A percentile compares a stretch with the other conserved stretches of the same genome.
phyloP scores from a whole-genome alignment of 345 rosid species.

The Hibiscus mutabilis region DNA sequence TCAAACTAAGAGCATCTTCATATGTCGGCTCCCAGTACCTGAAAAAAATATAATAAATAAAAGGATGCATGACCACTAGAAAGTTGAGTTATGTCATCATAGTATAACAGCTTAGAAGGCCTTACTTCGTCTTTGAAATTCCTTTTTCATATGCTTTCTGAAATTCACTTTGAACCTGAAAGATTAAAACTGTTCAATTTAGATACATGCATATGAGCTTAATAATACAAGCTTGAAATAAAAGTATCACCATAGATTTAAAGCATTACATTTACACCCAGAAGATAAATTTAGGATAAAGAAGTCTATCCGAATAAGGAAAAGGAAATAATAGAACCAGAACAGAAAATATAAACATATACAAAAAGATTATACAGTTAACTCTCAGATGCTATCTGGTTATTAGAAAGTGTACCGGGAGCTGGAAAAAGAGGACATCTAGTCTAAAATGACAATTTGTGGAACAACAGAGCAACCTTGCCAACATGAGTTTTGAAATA shows the following conservation, averaged over 20 bases:
- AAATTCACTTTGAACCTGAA: constrained; percentile 96
- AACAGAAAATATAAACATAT: neutral
- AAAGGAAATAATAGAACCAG: neutral
- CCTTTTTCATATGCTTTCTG: constrained; percentile 90
- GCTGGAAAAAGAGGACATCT: neutral
- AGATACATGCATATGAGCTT: neutral
- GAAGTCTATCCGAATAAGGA: neutral
- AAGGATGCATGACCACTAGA: constrained; percentile 10
- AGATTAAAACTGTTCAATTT: constrained; percentile 8
- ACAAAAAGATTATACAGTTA: neutral
- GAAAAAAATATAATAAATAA: constrained; percentile 17
- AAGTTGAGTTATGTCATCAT: constrained; percentile 13
- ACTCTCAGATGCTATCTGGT: neutral
- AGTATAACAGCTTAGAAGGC: constrained; percentile 12
- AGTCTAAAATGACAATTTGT: neutral
- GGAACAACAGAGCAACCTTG: too few species aligned
- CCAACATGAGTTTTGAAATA: too few species aligned
- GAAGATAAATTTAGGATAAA: neutral
- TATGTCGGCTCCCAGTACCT: constrained; percentile 99
- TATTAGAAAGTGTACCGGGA: neutral
- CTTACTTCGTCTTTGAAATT: constrained; percentile 82
- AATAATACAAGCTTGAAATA: neutral
- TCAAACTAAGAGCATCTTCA: constrained; percentile 85
- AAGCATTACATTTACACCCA: neutral
- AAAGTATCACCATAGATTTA: neutral